Percentiles rank a stretch among this genome's conserved stretches.
These are phyloP conservation scores for Petunia hybrid DNA, from an alignment of 305 asterid species.

Conservation along the genomic window DNA sequence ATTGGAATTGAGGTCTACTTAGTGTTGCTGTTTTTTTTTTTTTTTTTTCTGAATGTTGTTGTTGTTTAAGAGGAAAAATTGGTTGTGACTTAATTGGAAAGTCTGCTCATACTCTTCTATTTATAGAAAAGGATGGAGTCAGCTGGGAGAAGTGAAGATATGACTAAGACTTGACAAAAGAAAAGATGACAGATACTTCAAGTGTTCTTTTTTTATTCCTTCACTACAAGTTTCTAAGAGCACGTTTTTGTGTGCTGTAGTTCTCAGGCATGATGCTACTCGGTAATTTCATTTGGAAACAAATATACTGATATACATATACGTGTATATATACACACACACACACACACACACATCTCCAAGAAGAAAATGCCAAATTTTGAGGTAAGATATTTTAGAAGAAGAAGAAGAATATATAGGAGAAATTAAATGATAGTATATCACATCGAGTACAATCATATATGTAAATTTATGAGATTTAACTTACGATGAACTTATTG, in stretches of 20 bases:
- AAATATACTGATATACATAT: too few relatives aligned
- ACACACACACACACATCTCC: background rate
- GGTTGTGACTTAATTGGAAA: background rate
- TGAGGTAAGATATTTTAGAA: background rate
- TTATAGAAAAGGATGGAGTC: background rate
- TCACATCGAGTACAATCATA: too few relatives aligned
- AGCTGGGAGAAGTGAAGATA: background rate
- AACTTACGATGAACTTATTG: too few relatives aligned
- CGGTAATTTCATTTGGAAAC: too few relatives aligned
- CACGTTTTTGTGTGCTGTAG: conserved; percentile 4
- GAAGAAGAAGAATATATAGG: too few relatives aligned
- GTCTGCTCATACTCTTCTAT: background rate
- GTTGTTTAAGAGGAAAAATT: background rate
- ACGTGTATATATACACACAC: too few relatives aligned
- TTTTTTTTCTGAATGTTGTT: too few relatives aligned
- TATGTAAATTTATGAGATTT: too few relatives aligned
- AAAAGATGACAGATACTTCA: background rate
- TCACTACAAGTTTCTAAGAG: background rate
- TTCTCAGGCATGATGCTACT: background rate
- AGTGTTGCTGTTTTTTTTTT: too few relatives aligned
- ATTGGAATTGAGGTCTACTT: too few relatives aligned
- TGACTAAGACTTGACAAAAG: background rate
- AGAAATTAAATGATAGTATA: too few relatives aligned
- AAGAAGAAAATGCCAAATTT: background rate
- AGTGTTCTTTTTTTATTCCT: background rate